Evolutionary conservation across 2,329 filamentous ascomycete genomes (phyloP).

Genomic region (Biscogniauxia sp.): DNA sequence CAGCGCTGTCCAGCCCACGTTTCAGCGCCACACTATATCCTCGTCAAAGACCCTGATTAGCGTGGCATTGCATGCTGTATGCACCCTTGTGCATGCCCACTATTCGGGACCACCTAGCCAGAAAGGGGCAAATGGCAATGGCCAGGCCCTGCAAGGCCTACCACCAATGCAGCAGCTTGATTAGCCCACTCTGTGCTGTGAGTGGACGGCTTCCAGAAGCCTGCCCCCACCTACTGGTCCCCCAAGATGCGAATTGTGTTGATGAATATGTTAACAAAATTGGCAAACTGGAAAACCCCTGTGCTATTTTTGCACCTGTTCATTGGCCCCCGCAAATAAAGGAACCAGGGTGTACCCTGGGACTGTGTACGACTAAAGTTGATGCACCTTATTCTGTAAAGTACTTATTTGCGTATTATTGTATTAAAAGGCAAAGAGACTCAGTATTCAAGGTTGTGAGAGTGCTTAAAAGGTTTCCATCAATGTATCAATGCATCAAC

Average conservation of each 20-base stretch:
- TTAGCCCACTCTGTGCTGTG: background rate
- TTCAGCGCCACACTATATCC: constrained; percentile 3
- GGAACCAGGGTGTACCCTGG: background rate
- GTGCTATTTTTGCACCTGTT: background rate
- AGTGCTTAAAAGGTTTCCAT: too few relatives aligned
- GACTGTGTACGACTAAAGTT: too few relatives aligned
- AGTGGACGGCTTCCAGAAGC: background rate
- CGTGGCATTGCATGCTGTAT: background rate
- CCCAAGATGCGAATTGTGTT: background rate
- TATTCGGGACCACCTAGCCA: background rate
- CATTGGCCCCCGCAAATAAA: background rate
- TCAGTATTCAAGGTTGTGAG: constrained; percentile 4
- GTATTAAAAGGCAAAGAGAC: too few relatives aligned
- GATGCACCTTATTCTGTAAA: too few relatives aligned
- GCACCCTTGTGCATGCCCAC: background rate
- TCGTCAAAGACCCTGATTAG: background rate
- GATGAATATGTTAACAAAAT: background rate
- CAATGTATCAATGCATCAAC: too few relatives aligned
- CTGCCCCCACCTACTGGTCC: background rate
- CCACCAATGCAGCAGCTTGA: background rate
- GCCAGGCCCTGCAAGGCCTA: background rate
- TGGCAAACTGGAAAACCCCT: background rate
- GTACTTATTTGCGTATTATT: too few relatives aligned
- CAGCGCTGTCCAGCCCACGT: background rate
- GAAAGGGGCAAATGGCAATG: background rate